These are phyloP conservation scores for Trichoderma aggressivum DNA, from an alignment of 2,329 filamentous ascomycete genomes.

Conservation along the genomic window DNA sequence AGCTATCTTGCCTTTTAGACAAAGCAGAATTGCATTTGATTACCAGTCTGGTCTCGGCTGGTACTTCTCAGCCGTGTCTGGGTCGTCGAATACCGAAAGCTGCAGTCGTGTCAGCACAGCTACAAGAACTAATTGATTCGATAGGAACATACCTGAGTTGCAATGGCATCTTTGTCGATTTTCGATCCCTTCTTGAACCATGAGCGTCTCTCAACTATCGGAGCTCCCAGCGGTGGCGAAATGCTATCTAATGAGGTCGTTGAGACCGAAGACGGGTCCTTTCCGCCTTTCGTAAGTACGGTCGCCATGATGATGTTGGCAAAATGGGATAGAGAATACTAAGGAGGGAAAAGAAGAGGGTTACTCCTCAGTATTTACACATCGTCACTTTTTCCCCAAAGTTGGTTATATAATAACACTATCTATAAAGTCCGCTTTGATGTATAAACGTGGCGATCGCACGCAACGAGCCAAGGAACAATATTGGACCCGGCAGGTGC, in stretches of 20 bases:
- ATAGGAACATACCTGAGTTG: constrained; percentile 29
- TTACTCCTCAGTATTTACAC: not conserved
- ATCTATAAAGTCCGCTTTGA: not conserved
- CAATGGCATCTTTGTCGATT: constrained; percentile 34
- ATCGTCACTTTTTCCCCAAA: not conserved
- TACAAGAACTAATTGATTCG: not conserved
- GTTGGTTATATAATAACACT: not conserved
- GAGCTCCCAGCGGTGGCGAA: constrained; percentile 30
- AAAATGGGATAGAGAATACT: not conserved
- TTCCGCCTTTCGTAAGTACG: constrained; percentile 5
- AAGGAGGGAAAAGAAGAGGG: not conserved
- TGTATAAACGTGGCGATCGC: constrained; percentile 7
- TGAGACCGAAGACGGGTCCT: constrained; percentile 15
- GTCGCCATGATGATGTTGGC: constrained; percentile 20
- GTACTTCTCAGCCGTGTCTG: constrained; percentile 35
- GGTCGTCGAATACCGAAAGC: constrained; percentile 40
- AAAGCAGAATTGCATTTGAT: not conserved
- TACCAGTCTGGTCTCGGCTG: constrained; percentile 29
- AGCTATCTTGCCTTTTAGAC: not conserved
- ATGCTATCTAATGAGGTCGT: constrained; percentile 17
- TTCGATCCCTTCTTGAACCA: constrained; percentile 31
- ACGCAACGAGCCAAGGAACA: constrained; percentile 10
- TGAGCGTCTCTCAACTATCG: constrained; percentile 30
- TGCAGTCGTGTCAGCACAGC: not conserved
- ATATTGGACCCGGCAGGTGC: not conserved